Evolutionary conservation across 768 basidiomycete species (phyloP).

Genomic region (Mycena polygramma): DNA sequence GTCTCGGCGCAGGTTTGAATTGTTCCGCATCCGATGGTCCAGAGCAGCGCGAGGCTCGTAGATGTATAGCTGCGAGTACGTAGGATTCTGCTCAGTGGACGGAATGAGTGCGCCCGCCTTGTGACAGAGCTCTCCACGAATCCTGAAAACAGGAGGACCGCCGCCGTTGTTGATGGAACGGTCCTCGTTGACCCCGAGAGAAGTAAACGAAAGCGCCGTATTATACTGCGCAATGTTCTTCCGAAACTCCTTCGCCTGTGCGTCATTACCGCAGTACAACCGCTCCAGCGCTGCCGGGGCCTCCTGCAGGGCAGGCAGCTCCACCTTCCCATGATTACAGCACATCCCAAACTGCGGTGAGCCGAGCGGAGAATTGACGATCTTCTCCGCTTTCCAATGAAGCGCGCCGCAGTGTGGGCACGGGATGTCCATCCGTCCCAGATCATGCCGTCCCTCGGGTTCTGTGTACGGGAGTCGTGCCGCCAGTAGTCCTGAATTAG

Average conservation of each 20-base stretch:
- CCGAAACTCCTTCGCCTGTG: neutral
- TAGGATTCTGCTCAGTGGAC: too few species aligned
- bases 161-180: too few species aligned
- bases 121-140: too few species aligned
- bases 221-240: too few species aligned
- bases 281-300: neutral
- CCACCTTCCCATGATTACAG: neutral
- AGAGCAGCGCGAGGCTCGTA: too few species aligned
- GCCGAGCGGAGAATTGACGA: neutral
- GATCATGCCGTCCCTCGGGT: slow-evolving; percentile 11
- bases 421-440: neutral
- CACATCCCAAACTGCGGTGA: neutral
- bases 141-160: too few species aligned
- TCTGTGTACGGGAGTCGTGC: slow-evolving; percentile 6
- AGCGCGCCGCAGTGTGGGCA: slow-evolving; percentile 2
- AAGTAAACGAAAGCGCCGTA: too few species aligned
- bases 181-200: too few species aligned
- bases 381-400: slow-evolving; percentile 7
- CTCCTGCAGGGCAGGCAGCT: neutral
- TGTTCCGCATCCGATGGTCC: too few species aligned
- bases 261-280: neutral
- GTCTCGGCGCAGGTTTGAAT: too few species aligned
- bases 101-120: too few species aligned
- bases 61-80: too few species aligned
- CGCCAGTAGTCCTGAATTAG: neutral